A percentile compares a stretch with the other conserved stretches of the same genome.
Conservation (phyloP, 2,329 filamentous ascomycete genomes). For the Metarhizium brunneum region DNA sequence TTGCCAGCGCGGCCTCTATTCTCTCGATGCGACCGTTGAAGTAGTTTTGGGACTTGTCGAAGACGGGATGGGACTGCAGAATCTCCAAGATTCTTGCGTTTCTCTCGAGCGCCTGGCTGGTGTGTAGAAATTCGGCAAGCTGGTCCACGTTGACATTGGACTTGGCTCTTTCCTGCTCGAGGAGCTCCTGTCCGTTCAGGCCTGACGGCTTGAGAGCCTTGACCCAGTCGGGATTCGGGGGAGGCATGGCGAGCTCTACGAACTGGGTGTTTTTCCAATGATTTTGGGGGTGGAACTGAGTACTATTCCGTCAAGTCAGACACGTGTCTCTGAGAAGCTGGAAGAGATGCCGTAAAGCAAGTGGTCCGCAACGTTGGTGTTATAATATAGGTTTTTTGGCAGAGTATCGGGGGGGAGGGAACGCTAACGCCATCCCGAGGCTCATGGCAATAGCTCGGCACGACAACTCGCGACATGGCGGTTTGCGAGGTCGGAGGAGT, state of each 20-base stretch:
- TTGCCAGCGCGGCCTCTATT: slow-evolving; percentile 59
- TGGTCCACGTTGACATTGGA: slow-evolving; percentile 59
- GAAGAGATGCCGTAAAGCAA: not conserved
- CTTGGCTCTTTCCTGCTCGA: slow-evolving; percentile 57
- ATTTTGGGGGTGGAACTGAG: no score
- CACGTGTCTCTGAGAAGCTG: not conserved
- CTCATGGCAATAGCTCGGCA: not conserved
- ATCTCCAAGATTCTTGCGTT: slow-evolving; percentile 53
- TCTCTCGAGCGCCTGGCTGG: slow-evolving; percentile 51
- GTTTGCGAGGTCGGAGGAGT: not conserved
- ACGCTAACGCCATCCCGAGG: not conserved
- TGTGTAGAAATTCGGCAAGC: slow-evolving; percentile 60
- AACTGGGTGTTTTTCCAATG: not conserved
- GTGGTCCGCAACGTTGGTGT: not conserved
- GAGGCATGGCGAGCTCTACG: slow-evolving; percentile 12
- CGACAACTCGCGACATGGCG: not conserved
- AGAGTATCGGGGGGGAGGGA: not conserved
- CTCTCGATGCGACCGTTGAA: slow-evolving; percentile 60
- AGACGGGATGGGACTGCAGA: slow-evolving; percentile 59
- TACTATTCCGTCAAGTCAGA: not conserved
- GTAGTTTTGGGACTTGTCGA: slow-evolving; percentile 73
- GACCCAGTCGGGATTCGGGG: slow-evolving; percentile 21
- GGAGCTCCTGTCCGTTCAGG: slow-evolving; percentile 60
- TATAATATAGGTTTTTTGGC: not conserved
- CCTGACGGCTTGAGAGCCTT: slow-evolving; percentile 35